A percentile compares a stretch with the other conserved stretches of the same genome.
These are phyloP conservation scores for Mortierella sp. DNA, from an alignment of 371 early-diverging fungal genomes.

Conservation along the genomic window DNA sequence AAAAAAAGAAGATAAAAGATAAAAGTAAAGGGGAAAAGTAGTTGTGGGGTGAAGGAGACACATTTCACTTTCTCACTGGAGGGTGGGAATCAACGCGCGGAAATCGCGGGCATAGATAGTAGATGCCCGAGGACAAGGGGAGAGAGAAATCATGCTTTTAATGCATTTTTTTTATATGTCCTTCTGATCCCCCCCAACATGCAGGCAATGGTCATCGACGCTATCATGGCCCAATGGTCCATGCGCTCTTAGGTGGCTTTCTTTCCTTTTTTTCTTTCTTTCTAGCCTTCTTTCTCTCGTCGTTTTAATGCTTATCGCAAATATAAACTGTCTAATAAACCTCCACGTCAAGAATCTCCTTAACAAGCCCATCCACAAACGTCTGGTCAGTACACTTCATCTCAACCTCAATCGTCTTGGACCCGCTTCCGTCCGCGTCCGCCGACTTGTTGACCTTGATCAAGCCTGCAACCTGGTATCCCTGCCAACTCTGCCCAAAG, in stretches of 20 bases:
- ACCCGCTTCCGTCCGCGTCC: conserved; percentile 17
- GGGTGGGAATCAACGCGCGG: background rate
- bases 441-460: conserved; percentile 67
- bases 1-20: background rate
- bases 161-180: background rate
- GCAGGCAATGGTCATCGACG: conserved; percentile 2
- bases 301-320: background rate
- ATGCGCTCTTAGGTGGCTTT: background rate
- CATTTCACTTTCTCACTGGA: background rate
- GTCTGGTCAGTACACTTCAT: conserved; percentile 78
- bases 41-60: background rate
- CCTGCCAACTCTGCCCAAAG: conserved; percentile 76
- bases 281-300: too few relatives aligned
- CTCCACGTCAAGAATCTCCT: conserved; percentile 56
- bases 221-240: conserved; percentile 4
- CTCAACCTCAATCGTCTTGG: conserved; percentile 70
- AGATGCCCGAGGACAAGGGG: background rate
- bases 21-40: background rate
- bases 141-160: background rate
- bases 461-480: conserved; percentile 76
- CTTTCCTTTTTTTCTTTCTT: background rate
- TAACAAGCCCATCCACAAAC: conserved; percentile 69
- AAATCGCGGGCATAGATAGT: conserved; percentile 5
- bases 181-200: background rate
- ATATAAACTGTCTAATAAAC: background rate